Conservation (phyloP, 2,329 filamentous ascomycete genomes). For the Colletotrichum eremochloae region DNA sequence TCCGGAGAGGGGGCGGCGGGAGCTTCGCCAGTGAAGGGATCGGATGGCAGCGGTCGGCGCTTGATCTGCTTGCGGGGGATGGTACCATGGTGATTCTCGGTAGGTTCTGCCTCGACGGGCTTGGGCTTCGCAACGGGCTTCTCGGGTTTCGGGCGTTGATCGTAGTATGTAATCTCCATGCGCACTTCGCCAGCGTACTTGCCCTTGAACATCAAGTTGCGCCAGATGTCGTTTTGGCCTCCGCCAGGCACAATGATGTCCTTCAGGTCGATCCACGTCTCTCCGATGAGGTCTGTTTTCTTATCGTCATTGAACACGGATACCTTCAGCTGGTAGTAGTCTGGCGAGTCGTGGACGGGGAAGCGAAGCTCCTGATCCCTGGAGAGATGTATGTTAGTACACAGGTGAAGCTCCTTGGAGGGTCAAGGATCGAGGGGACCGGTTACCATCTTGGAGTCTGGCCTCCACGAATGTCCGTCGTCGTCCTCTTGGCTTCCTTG, state of each 20-base stretch:
- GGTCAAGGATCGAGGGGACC: neutral
- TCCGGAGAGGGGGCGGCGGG: slow-evolving; percentile 55
- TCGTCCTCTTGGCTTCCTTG: slow-evolving; percentile 98
- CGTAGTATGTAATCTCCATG: slow-evolving; percentile 97
- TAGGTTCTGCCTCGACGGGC: slow-evolving; percentile 46
- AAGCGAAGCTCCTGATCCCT: slow-evolving; percentile 99
- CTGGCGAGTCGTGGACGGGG: slow-evolving; percentile 93
- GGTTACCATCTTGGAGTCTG: slow-evolving; percentile 93
- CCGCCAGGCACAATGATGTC: slow-evolving; percentile 87
- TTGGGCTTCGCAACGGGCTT: slow-evolving; percentile 72
- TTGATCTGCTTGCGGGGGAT: slow-evolving; percentile 77
- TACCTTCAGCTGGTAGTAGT: slow-evolving; percentile 95
- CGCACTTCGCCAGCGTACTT: slow-evolving; percentile 97
- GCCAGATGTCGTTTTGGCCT: slow-evolving; percentile 95
- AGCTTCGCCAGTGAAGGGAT: slow-evolving; percentile 74
- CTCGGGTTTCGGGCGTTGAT: slow-evolving; percentile 85
- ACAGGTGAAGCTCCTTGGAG: neutral
- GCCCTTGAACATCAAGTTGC: slow-evolving; percentile 85
- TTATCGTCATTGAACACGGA: slow-evolving; percentile 99
- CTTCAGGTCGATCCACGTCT: slow-evolving; percentile 88
- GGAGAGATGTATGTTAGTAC: slow-evolving; percentile 34
- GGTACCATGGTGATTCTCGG: slow-evolving; percentile 50
- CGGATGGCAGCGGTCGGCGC: slow-evolving; percentile 84
- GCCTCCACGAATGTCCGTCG: slow-evolving; percentile 91
- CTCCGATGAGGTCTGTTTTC: slow-evolving; percentile 95